Evolutionary conservation across 257 asterid species (phyloP), one percentile per base, ranked within the genome.

Genomic region (Solanum pinnatisectum): DNA sequence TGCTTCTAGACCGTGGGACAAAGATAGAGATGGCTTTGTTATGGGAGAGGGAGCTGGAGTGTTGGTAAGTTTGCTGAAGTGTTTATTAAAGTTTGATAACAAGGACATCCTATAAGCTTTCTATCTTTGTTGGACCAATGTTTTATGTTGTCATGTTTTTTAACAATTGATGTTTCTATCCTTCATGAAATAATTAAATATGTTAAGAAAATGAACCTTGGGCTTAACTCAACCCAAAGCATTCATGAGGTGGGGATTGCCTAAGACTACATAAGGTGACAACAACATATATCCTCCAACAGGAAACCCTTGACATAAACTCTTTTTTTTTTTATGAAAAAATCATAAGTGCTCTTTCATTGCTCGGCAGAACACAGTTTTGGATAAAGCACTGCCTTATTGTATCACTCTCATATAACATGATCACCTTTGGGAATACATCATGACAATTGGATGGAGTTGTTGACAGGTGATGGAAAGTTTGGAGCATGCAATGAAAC

Each of bases 31-130:
- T 86, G 98, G 98, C 84, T 96, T 96, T 90, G 98, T 96, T 85
- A 96, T 96, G 96, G 98, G 98, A 68, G 98, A 96, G 92, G 98
- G 98, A 25, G 98, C 96, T 56, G 98, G 98, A 84, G 92, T 96
- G 68, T 92, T 96, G 98, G 98, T 96, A 93, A 87, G 95, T 56
- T 33, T 87, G 86, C 84, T 85, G 15, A n/a, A 76, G 10, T 32
- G 16, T 60, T 44, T 15, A 46, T 46, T 10, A 30, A 46, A 9
- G 40, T 81, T 27, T 46, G 85, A 46, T 81, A 9, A 81, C 68
- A 30, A 30, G 27, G 32, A 81, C 42, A 46, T 16, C 42, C 23
- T 46, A 4, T 18, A 18, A 18, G 85, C 85, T 81, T 9, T 30
- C 18, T 81, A 79, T 79, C 39, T 35, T 4, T 27, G 35, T 78